These are phyloP conservation scores for Chytriomyces confervae DNA, from an alignment of 192 early-diverging fungal species.

Conservation along the genomic window DNA sequence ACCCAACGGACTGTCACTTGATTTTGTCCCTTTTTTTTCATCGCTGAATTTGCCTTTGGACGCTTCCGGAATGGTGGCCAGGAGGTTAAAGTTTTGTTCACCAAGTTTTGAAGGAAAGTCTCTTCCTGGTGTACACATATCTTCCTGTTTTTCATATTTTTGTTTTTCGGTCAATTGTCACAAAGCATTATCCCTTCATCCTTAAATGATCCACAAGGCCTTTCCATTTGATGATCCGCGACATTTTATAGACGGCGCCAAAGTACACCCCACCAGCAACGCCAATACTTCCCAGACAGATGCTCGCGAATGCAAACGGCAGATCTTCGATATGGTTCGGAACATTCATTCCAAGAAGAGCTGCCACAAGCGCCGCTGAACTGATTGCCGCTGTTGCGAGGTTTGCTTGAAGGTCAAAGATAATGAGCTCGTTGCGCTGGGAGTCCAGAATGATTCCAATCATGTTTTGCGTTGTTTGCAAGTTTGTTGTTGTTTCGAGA, in stretches of 20 bases:
- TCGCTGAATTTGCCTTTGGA: no score
- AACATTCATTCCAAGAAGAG: conserved; percentile 92
- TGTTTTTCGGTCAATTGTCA: not conserved
- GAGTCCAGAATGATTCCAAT: conserved; percentile 83
- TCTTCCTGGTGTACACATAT: no score
- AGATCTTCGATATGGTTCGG: conserved; percentile 73
- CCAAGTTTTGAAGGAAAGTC: no score
- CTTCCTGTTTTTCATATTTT: not conserved
- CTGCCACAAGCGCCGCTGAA: conserved; percentile 74
- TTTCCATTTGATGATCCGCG: conserved; percentile 25
- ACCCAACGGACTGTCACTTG: no score
- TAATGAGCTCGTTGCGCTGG: conserved; percentile 83
- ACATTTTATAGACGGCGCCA: conserved; percentile 13
- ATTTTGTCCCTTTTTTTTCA: no score
- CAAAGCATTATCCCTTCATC: not conserved
- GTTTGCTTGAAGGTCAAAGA: conserved; percentile 82
- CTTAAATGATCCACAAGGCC: not conserved
- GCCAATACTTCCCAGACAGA: conserved; percentile 35
- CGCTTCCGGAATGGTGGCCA: no score
- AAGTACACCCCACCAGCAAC: conserved; percentile 19
- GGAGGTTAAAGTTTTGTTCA: no score
- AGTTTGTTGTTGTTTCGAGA: conserved; percentile 71
- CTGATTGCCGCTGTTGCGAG: conserved; percentile 80
- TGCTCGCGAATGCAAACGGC: conserved; percentile 71
- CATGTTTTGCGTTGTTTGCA: conserved; percentile 83